Conservation (phyloP, 805 yeast genomes). For the Starmerella khaoyaiensis region DNA sequence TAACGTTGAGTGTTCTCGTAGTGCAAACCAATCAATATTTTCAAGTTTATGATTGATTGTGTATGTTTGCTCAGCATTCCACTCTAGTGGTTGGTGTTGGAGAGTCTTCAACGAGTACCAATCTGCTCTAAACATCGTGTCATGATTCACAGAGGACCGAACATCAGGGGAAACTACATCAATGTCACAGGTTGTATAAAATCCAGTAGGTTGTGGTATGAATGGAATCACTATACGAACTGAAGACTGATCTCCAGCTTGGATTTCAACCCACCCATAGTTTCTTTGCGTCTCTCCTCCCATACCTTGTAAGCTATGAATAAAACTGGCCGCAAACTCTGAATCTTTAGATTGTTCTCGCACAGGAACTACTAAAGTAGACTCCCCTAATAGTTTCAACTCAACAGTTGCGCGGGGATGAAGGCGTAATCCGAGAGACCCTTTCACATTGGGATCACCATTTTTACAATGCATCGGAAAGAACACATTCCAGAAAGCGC, state of each 20-base stretch:
- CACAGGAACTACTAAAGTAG: slow-evolving; percentile 62
- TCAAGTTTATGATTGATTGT: slow-evolving; percentile 39
- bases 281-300: slow-evolving; percentile 35
- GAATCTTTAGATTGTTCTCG: slow-evolving; percentile 70
- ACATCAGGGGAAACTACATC: slow-evolving; percentile 46
- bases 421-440: slow-evolving; percentile 41
- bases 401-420: slow-evolving; percentile 44
- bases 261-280: slow-evolving; percentile 86
- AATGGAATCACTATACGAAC: slow-evolving; percentile 31
- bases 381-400: slow-evolving; percentile 50
- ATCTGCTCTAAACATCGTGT: slow-evolving; percentile 52
- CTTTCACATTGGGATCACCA: slow-evolving; percentile 36
- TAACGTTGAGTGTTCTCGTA: slow-evolving; percentile 71
- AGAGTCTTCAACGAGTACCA: slow-evolving; percentile 42
- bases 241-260: slow-evolving; percentile 41
- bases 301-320: slow-evolving; percentile 1
- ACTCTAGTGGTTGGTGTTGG: slow-evolving; percentile 57
- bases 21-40: slow-evolving; percentile 45
- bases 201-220: slow-evolving; percentile 36
- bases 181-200: slow-evolving; percentile 35
- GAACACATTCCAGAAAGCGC: slow-evolving; percentile 47
- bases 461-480: slow-evolving; percentile 41
- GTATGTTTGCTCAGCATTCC: slow-evolving; percentile 78
- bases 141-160: slow-evolving; percentile 80
- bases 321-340: slow-evolving; percentile 9